phyloP scores from a whole-genome alignment of 2,329 filamentous ascomycete species.

The Kalmusia sp. region DNA sequence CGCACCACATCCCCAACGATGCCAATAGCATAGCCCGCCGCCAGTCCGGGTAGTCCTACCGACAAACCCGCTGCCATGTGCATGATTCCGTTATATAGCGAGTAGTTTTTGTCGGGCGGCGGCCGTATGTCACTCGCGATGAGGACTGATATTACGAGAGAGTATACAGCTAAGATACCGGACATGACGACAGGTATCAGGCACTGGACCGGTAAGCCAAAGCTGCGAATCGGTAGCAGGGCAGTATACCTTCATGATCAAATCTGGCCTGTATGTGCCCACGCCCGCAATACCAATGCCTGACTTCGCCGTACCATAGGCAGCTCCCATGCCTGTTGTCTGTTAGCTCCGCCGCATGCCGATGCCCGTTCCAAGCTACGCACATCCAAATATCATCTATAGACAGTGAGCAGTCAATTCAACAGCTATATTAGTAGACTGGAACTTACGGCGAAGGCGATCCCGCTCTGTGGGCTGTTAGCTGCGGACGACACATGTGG shows the following conservation, averaged over 20 bases:
- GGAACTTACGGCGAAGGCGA: conserved; percentile 68
- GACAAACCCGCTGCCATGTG: conserved; percentile 90
- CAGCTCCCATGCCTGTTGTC: conserved; percentile 70
- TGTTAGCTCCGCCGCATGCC: conserved; percentile 23
- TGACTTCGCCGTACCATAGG: conserved; percentile 87
- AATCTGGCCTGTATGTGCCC: conserved; percentile 81
- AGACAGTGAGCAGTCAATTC: conserved; percentile 29
- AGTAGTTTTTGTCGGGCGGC: conserved; percentile 73
- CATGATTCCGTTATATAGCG: conserved; percentile 90
- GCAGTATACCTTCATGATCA: conserved; percentile 82
- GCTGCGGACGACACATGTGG: conserved; percentile 19
- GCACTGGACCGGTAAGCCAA: conserved; percentile 61
- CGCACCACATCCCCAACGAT: conserved; percentile 88
- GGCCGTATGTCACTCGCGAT: conserved; percentile 90
- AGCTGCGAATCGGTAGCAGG: background rate
- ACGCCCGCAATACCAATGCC: conserved; percentile 88
- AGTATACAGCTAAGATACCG: conserved; percentile 98
- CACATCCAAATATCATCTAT: conserved; percentile 83
- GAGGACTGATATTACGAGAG: conserved; percentile 93
- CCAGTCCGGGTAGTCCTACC: conserved; percentile 60
- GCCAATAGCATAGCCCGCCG: conserved; percentile 74
- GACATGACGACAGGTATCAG: conserved; percentile 95
- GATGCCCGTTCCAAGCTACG: conserved; percentile 35
- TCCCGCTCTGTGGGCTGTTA: conserved; percentile 68
- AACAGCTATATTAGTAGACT: conserved; percentile 11